Evolutionary conservation across 176 grass and related monocot species (phyloP).

Genomic region (Carex pumila): DNA sequence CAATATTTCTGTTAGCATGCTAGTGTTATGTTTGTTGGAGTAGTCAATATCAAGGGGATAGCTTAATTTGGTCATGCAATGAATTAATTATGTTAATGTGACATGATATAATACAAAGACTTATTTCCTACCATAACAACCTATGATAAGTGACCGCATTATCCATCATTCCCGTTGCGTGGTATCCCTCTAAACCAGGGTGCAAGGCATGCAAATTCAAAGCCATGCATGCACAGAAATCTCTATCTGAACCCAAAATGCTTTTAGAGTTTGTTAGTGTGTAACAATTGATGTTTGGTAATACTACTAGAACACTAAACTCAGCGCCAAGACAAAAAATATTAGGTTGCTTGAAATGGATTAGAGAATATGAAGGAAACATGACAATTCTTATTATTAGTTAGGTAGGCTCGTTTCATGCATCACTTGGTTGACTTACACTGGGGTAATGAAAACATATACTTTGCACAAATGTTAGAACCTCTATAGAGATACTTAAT

Average conservation of each 20-base stretch:
- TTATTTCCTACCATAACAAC: constrained; percentile 1
- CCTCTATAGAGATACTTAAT: background rate
- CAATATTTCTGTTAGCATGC: constrained; percentile 13
- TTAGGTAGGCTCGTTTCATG: background rate
- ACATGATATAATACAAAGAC: background rate
- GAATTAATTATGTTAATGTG: background rate
- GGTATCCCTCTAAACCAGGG: background rate
- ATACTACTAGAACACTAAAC: background rate
- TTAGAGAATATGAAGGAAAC: constrained; percentile 11
- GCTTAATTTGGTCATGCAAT: constrained; percentile 10
- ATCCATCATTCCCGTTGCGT: background rate
- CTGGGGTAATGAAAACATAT: background rate
- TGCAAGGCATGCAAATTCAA: background rate
- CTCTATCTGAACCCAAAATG: background rate
- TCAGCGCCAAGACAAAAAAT: background rate
- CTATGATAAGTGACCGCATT: background rate
- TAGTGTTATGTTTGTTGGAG: constrained; percentile 20
- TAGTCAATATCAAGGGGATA: constrained; percentile 18
- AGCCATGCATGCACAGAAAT: background rate
- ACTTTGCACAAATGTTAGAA: background rate
- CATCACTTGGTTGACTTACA: background rate
- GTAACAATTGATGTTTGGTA: constrained; percentile 17
- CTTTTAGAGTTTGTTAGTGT: constrained; percentile 1
- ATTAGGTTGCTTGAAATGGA: constrained; percentile 22
- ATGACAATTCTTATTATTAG: background rate